Evolutionary conservation across 352 stramenopile species (phyloP).

Genomic region (Globisporangium cystogenes): DNA sequence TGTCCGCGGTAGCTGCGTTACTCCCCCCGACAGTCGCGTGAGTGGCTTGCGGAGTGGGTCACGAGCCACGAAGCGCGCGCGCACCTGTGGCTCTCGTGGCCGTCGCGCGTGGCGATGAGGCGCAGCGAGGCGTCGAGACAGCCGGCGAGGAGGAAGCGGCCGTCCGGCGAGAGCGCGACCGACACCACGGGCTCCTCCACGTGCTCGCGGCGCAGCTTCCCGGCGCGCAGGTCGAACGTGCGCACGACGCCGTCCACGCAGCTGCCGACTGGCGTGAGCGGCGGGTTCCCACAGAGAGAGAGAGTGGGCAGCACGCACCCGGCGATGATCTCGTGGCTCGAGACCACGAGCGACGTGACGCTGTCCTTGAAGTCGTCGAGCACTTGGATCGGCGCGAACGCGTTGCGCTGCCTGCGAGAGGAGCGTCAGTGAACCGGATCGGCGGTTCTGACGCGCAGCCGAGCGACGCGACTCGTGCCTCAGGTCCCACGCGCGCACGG

Average conservation of each 20-base stretch:
- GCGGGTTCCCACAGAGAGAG: too few species aligned
- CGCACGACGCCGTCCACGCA: conserved; percentile 82
- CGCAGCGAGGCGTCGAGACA: conserved; percentile 69
- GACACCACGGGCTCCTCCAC: conserved; percentile 79
- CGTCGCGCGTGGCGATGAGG: conserved; percentile 64
- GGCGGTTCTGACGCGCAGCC: too few species aligned
- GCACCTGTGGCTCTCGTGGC: conserved; percentile 69
- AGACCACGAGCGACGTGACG: conserved; percentile 77
- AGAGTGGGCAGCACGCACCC: conserved; percentile 23
- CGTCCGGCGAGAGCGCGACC: conserved; percentile 65
- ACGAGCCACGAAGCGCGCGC: too few species aligned
- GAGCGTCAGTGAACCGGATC: not conserved
- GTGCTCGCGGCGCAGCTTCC: conserved; percentile 61
- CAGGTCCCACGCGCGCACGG: conserved; percentile 72
- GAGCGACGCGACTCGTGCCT: conserved; percentile 18
- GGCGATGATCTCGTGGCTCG: conserved; percentile 75
- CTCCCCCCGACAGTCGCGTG: too few species aligned
- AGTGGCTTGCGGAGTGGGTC: too few species aligned
- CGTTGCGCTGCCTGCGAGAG: conserved; percentile 47
- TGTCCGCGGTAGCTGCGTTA: conserved; percentile 64
- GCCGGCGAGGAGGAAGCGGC: conserved; percentile 69
- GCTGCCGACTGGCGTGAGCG: conserved; percentile 2
- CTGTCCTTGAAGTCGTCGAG: conserved; percentile 88
- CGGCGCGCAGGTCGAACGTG: conserved; percentile 79
- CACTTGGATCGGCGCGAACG: conserved; percentile 77